A percentile compares a stretch with the other conserved stretches of the same genome.
Evolutionary conservation across 2,329 filamentous ascomycete species (phyloP).

Genomic region (Phaeosphaeria sp.): DNA sequence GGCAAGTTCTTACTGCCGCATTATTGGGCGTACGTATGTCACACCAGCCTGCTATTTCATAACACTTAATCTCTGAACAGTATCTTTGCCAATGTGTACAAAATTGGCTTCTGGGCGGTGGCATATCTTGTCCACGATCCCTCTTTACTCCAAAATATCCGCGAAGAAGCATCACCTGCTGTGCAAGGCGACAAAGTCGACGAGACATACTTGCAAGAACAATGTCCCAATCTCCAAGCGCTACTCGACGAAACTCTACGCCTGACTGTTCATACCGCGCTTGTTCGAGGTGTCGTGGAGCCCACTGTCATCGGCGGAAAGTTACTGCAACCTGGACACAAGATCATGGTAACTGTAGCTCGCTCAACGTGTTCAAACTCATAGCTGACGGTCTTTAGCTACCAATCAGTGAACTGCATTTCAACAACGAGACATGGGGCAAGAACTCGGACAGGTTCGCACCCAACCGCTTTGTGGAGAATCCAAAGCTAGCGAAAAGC

Average conservation of each 20-base stretch:
- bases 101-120: neutral
- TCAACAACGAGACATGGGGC: neutral
- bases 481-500: neutral
- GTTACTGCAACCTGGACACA: neutral
- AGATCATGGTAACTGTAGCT: neutral
- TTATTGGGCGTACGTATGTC: neutral
- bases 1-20: neutral
- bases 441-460: neutral
- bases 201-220: neutral
- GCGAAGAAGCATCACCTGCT: neutral
- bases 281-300: neutral
- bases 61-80: neutral
- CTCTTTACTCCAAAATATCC: neutral
- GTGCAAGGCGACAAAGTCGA: neutral
- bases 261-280: neutral
- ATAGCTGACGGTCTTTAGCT: neutral
- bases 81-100: neutral
- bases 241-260: neutral
- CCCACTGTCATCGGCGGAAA: neutral
- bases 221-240: neutral
- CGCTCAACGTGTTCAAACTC: neutral
- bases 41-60: neutral
- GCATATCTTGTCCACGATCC: neutral
- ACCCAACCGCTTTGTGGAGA: neutral
- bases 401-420: neutral